phyloP scores from a whole-genome alignment of 331 rosid species.

The Prunus yedoensis region DNA sequence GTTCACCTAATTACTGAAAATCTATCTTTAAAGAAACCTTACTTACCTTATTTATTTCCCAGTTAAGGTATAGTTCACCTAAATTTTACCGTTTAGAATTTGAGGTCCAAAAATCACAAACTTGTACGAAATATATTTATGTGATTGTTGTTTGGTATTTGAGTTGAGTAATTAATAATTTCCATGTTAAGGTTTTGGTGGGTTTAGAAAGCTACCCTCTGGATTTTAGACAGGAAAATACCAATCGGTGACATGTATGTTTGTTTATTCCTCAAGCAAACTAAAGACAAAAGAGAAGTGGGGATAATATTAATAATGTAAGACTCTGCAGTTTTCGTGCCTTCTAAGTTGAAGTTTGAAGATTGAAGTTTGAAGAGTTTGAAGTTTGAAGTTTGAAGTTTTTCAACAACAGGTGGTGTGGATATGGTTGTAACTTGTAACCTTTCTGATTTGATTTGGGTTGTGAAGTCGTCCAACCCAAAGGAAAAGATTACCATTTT shows the following conservation, averaged over 20 bases:
- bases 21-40: neutral
- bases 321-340: conserved; percentile 34
- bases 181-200: neutral
- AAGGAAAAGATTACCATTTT: too few species aligned
- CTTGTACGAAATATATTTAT: neutral
- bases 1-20: conserved; percentile 20
- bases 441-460: neutral
- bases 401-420: neutral
- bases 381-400: neutral
- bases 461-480: too few species aligned
- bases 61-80: neutral
- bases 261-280: neutral
- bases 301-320: conserved; percentile 4
- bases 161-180: too few species aligned
- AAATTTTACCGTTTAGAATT: neutral
- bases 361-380: neutral
- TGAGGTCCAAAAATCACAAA: neutral
- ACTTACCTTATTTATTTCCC: too few species aligned
- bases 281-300: conserved; percentile 5
- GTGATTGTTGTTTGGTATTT: neutral
- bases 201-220: neutral
- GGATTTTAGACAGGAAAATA: too few species aligned
- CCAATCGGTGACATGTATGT: too few species aligned
- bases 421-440: neutral
- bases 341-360: conserved; percentile 31